phyloP scores from a whole-genome alignment of 2,329 filamentous ascomycete species.

The Metarhizium rileyi region DNA sequence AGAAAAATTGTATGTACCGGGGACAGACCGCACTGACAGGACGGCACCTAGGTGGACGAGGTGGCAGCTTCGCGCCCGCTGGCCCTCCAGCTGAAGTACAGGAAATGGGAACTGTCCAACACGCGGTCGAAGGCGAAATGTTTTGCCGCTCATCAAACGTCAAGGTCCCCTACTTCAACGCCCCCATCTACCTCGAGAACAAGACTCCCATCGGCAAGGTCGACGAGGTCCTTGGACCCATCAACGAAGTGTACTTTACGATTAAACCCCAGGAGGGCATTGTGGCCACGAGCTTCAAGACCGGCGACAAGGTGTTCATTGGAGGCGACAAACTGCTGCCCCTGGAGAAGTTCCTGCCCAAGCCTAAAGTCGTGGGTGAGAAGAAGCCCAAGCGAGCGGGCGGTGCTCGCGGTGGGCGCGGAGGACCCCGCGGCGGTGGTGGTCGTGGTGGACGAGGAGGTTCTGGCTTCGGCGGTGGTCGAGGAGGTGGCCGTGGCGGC shows the following conservation, averaged over 20 bases:
- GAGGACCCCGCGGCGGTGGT: slow-evolving; percentile 20
- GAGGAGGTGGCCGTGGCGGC: slow-evolving; percentile 29
- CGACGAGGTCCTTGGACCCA: slow-evolving; percentile 92
- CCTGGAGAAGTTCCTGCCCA: slow-evolving; percentile 91
- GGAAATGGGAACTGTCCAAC: slow-evolving; percentile 90
- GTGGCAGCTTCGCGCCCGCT: slow-evolving; percentile 10
- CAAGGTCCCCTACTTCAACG: slow-evolving; percentile 98
- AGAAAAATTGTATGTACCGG: not conserved
- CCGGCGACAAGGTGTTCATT: slow-evolving; percentile 96
- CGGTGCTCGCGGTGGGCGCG: slow-evolving; percentile 25
- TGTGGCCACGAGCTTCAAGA: slow-evolving; percentile 87
- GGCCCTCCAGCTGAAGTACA: slow-evolving; percentile 12
- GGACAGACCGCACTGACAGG: not conserved
- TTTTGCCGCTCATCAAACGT: slow-evolving; percentile 91
- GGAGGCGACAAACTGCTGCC: slow-evolving; percentile 89
- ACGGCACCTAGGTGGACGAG: slow-evolving; percentile 10
- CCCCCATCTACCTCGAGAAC: slow-evolving; percentile 97
- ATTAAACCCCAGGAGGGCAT: slow-evolving; percentile 97
- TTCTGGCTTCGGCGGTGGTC: slow-evolving; percentile 22
- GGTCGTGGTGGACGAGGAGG: slow-evolving; percentile 22
- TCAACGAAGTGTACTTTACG: slow-evolving; percentile 98
- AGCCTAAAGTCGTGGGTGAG: slow-evolving; percentile 70
- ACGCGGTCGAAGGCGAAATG: slow-evolving; percentile 95
- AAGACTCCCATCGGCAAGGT: slow-evolving; percentile 95
- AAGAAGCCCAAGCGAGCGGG: slow-evolving; percentile 52